Evolutionary conservation across 768 basidiomycete genomes (phyloP).

Genomic region (Favolaschia claudopus): DNA sequence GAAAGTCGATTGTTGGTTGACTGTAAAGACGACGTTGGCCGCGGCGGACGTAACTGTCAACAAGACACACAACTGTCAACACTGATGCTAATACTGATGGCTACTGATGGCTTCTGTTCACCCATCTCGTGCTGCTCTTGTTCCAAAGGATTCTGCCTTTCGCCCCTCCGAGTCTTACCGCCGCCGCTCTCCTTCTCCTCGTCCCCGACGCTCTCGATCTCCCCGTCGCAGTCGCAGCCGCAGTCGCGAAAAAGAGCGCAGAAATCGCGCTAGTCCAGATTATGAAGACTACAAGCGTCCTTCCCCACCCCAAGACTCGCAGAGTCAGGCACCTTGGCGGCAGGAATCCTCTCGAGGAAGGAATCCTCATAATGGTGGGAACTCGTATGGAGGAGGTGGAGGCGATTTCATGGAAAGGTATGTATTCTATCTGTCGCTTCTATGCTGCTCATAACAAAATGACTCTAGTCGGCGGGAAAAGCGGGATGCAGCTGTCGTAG

Average conservation of each 20-base stretch:
- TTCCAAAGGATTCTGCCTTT: slow-evolving; percentile 55
- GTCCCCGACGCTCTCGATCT: slow-evolving; percentile 40
- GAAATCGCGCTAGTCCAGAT: slow-evolving; percentile 59
- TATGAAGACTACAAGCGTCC: slow-evolving; percentile 66
- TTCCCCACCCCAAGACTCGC: slow-evolving; percentile 43
- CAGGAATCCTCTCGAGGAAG: slow-evolving; percentile 48
- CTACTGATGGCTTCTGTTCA: slow-evolving; percentile 85
- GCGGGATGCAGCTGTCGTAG: slow-evolving; percentile 61
- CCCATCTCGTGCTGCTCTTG: slow-evolving; percentile 73
- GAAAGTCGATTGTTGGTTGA: neutral
- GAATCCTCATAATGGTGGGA: slow-evolving; percentile 38
- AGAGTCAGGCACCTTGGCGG: slow-evolving; percentile 54
- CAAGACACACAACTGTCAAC: too few species aligned
- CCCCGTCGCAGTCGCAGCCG: slow-evolving; percentile 42
- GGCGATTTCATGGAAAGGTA: slow-evolving; percentile 76
- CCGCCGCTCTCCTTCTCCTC: slow-evolving; percentile 55
- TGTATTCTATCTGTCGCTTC: slow-evolving; percentile 25
- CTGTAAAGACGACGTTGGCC: too few species aligned
- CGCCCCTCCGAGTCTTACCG: slow-evolving; percentile 30
- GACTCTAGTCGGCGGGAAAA: slow-evolving; percentile 70
- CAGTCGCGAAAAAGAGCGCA: slow-evolving; percentile 31
- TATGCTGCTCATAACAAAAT: slow-evolving; percentile 6
- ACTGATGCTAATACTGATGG: too few species aligned
- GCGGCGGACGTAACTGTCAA: too few species aligned
- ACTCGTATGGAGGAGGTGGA: slow-evolving; percentile 44